Evolutionary conservation across 129 eudicot genomes (phyloP), one percentile per base, ranked within the genome.

Genomic region (Pseudognaphalium luteoalbum): DNA sequence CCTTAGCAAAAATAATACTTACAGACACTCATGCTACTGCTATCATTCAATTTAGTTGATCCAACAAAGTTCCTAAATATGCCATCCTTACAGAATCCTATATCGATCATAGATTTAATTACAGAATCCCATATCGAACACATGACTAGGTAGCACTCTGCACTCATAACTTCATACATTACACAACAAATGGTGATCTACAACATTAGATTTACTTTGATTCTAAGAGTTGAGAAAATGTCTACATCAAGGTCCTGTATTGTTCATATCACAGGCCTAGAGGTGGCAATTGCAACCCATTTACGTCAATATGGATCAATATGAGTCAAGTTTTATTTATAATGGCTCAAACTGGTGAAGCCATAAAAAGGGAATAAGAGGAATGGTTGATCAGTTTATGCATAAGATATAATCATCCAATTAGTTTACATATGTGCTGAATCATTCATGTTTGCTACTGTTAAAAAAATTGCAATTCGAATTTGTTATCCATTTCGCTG

Each of bases 1-100:
- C 75, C 84, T 35, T 88, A 67, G 94, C 98, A 34, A 73, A 89
- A 54, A 88, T 88, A 21, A 33, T 93, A 67, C 81, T 77, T 69
- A 71, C 95, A 30, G 89, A 83, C 77, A 79, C 83, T 61, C 83
- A 81, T 63, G 37, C 69, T 7, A 85, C 65, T 72, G 84, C 91
- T 42, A 17, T 72, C 58, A 84, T 92, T 59, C 84, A 86, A 96
- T 96, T 90, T 54, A 47, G 85, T 37, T 12, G 34, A 62, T 71
- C 25, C 25, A 62, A 41, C 80, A 33, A 78, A 70, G 41, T 68
- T 44, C 44, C 58, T 15, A 32, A 67, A 39, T 17, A 28, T 37
- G 15, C 5, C 7, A 56, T 21, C 14, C 35, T 61, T 56, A 29
- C 16, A 7, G 50, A 39, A 58, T 57, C 61, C 44, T 21, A 51